Percentiles rank a stretch among this genome's conserved stretches.
phyloP scores from a whole-genome alignment of 2,329 filamentous ascomycete genomes.

The Diaporthe eres region DNA sequence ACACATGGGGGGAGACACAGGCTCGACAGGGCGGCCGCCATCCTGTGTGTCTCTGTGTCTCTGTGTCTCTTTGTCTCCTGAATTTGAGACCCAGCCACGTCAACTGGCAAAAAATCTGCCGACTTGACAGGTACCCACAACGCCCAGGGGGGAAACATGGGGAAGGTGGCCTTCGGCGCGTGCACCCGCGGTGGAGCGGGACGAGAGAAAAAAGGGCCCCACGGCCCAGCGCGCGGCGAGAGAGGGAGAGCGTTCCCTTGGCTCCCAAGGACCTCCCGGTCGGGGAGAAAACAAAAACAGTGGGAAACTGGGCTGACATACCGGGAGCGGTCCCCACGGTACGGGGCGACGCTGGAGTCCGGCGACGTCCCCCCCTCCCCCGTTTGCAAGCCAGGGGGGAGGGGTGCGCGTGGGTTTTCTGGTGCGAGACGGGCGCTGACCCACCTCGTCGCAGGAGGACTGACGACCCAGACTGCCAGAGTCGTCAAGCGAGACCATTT shows the following conservation, averaged over 20 bases:
- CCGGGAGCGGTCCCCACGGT: conserved; percentile 29
- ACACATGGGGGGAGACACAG: not conserved
- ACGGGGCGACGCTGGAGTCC: conserved; percentile 19
- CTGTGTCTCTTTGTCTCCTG: conserved; percentile 4
- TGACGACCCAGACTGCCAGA: conserved; percentile 7
- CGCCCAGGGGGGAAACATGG: conserved; percentile 23
- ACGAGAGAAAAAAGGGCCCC: not conserved
- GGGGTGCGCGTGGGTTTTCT: conserved; percentile 2
- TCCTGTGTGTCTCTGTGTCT: not conserved
- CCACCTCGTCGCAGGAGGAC: conserved; percentile 26
- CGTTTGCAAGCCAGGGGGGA: not conserved
- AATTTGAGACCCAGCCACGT: conserved; percentile 28
- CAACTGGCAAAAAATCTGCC: conserved; percentile 39
- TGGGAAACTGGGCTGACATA: conserved; percentile 31
- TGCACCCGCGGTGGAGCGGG: conserved; percentile 30
- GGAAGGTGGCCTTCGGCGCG: conserved; percentile 34
- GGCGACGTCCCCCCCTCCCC: not conserved
- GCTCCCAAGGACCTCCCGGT: conserved; percentile 12
- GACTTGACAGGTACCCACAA: conserved; percentile 41
- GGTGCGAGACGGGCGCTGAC: conserved; percentile 19
- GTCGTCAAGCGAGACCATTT: conserved; percentile 19
- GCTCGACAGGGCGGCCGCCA: not conserved
- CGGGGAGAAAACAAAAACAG: conserved; percentile 20
- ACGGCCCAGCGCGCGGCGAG: not conserved
- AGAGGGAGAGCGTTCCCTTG: not conserved